Conservation (phyloP, 371 early-diverging fungal species). For the Circinella umbellata region DNA sequence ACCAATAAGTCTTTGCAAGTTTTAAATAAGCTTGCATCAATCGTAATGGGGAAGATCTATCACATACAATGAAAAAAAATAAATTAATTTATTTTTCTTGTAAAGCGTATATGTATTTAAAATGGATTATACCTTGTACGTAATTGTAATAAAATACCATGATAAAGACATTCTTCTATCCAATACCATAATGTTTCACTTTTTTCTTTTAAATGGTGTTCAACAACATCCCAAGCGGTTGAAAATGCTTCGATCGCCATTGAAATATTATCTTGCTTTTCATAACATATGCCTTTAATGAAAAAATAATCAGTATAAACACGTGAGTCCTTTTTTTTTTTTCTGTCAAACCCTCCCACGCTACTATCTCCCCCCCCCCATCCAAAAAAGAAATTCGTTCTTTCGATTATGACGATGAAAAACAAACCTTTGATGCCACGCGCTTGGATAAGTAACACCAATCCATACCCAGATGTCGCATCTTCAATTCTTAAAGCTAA, state of each 20-base stretch:
- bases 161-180: slow-evolving; percentile 74
- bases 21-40: slow-evolving; percentile 38
- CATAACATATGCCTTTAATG: slow-evolving; percentile 49
- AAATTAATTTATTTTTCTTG: too few relatives aligned
- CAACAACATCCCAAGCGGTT: slow-evolving; percentile 47
- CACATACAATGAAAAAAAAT: too few relatives aligned
- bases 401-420: not conserved
- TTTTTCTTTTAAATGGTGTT: slow-evolving; percentile 47
- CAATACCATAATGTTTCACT: slow-evolving; percentile 62
- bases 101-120: not conserved
- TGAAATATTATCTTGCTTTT: slow-evolving; percentile 44
- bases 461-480: slow-evolving; percentile 56
- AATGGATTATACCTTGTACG: slow-evolving; percentile 47
- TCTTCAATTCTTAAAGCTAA: slow-evolving; percentile 38
- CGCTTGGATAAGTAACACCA: slow-evolving; percentile 57
- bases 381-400: not conserved
- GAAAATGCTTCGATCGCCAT: slow-evolving; percentile 60
- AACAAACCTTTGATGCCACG: slow-evolving; percentile 55
- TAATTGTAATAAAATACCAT: slow-evolving; percentile 57
- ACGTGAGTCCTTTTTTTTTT: slow-evolving; percentile 5
- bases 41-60: slow-evolving; percentile 20
- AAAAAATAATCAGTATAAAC: not conserved
- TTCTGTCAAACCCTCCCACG: slow-evolving; percentile 5
- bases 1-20: slow-evolving; percentile 43
- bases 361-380: not conserved